phyloP scores from a whole-genome alignment of 495 filamentous ascomycete genomes.

The Aspergillus mulundensis region DNA sequence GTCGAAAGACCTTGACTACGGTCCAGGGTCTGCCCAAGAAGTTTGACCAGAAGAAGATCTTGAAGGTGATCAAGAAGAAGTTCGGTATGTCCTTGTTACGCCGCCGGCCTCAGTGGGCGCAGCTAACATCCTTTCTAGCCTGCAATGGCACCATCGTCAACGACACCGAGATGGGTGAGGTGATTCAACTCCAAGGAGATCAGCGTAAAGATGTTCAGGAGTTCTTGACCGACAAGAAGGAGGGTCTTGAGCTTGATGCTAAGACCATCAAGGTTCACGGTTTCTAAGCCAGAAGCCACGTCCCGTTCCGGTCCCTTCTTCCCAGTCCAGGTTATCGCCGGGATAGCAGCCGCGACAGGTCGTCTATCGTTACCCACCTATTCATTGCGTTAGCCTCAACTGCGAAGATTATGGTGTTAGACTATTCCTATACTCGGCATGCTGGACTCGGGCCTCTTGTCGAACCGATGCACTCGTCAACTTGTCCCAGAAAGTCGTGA shows the following conservation, averaged over 20 bases:
- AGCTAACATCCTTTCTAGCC: conserved; percentile 49
- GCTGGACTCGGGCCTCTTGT: conserved; percentile 36
- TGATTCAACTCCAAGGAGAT: conserved; percentile 99
- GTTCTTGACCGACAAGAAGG: conserved; percentile 92
- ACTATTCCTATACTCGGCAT: conserved; percentile 30
- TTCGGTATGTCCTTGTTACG: conserved; percentile 63
- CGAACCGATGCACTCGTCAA: conserved; percentile 28
- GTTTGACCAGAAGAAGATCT: conserved; percentile 98
- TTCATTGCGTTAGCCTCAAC: conserved; percentile 19
- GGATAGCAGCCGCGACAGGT: conserved; percentile 33
- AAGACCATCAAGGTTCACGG: conserved; percentile 92
- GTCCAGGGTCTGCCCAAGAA: conserved; percentile 97
- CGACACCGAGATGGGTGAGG: conserved; percentile 96
- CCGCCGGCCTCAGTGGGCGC: not conserved
- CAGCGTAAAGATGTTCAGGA: conserved; percentile 98
- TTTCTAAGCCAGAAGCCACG: conserved; percentile 47
- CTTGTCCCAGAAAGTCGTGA: conserved; percentile 17
- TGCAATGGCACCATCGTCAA: conserved; percentile 99
- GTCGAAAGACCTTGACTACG: conserved; percentile 99
- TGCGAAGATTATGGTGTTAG: conserved; percentile 18
- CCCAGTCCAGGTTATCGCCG: conserved; percentile 38
- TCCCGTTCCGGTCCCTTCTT: conserved; percentile 44
- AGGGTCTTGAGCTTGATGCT: conserved; percentile 82
- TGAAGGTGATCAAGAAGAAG: conserved; percentile 99
- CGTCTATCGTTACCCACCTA: conserved; percentile 19